Evolutionary conservation across 306 rosid species (phyloP), one percentile per base, ranked within the genome.

Genomic region (Malus orientalis): DNA sequence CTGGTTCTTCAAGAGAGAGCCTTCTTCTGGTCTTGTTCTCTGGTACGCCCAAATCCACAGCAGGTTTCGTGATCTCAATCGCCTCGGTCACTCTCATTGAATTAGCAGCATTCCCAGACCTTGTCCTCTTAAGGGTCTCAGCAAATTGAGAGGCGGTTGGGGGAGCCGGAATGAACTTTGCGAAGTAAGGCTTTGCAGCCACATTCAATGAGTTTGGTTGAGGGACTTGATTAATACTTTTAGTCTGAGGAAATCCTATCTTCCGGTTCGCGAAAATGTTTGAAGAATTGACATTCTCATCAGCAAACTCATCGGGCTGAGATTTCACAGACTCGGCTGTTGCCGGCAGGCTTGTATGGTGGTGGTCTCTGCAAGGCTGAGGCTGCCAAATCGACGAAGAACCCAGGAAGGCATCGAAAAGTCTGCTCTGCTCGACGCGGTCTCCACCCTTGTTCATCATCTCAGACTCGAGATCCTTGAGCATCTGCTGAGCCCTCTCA

Each of bases 401-500:
- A n/a, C 99, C 98, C 1, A 96, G 90, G 64, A 92, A 89, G 33
- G 98, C 88, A 23, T 96, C 99, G 14, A 96, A 96, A 74, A 96
- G 93, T 40, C 96, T 83, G 69, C 97, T 89, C 59, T 91, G 98
- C 67, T 96, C 99, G 8, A 96, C 49, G 51, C 97, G 83, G 75
- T 96, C 99, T 1, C 87, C 92, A 13, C 97, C 88, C 15, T 82
- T 85, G 60, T 78, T 92, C 96, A 96, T 87, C 92, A 81, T 87
- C 66, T 92, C 99, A 3, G 98, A 92, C 25, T 92, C 91, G 2
- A 96, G 96, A 74, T 96, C 99, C 67, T 85, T 83, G 75, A 96
- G 98, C 99, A 96, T 96, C 69, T 96, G 98, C 74, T 96, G 99
- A 22, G 99, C 99, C 77, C 99, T 91, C 76, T 96, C 99, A 79